Percentiles rank a stretch among this genome's conserved stretches.
phyloP scores from a whole-genome alignment of 768 basidiomycete genomes.

The Lentinula raphanica region DNA sequence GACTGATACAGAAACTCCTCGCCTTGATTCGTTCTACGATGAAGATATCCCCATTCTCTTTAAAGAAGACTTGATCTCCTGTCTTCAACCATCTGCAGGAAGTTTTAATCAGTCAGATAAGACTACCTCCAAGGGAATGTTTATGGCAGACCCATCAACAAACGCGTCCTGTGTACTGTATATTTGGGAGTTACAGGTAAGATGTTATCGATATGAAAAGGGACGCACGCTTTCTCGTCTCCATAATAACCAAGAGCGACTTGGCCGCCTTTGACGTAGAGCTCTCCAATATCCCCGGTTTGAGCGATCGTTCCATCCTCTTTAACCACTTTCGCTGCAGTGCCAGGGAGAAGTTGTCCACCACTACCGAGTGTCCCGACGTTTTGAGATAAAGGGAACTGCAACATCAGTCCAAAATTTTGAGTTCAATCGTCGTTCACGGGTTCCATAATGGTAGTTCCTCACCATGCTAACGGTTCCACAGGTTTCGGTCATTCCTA shows the following conservation, averaged over 20 bases:
- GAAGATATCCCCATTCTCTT: slow-evolving; percentile 38
- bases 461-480: slow-evolving; percentile 30
- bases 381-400: slow-evolving; percentile 25
- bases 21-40: slow-evolving; percentile 48
- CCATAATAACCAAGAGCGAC: slow-evolving; percentile 34
- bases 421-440: background rate
- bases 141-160: slow-evolving; percentile 32
- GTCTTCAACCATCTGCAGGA: slow-evolving; percentile 33
- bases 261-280: slow-evolving; percentile 33
- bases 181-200: background rate
- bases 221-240: slow-evolving; percentile 37
- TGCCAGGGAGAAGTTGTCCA: slow-evolving; percentile 37
- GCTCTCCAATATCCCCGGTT: slow-evolving; percentile 37
- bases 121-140: background rate
- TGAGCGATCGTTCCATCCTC: slow-evolving; percentile 34
- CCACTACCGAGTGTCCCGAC: slow-evolving; percentile 32
- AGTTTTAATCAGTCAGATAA: slow-evolving; percentile 3
- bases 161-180: slow-evolving; percentile 22
- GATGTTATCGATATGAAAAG: background rate
- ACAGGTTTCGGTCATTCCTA: slow-evolving; percentile 42
- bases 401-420: background rate
- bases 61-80: slow-evolving; percentile 44
- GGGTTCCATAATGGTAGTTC: background rate
- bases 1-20: slow-evolving; percentile 15
- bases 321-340: slow-evolving; percentile 35